phyloP scores from a whole-genome alignment of 1,139 yeast species.

The Suhomyces yuchorum region DNA sequence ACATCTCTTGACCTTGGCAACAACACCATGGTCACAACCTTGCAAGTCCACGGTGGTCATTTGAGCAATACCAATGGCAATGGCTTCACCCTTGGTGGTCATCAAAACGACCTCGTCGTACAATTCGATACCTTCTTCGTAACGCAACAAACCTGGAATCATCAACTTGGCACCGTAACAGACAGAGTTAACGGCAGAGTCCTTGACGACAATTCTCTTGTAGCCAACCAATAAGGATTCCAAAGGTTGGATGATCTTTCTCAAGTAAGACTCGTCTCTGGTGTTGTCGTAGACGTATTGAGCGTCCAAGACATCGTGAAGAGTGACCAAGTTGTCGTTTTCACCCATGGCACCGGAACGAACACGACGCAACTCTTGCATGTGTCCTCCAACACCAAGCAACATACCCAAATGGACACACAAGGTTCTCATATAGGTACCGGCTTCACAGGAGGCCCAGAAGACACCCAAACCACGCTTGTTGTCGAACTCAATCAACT shows the following conservation, averaged over 20 bases:
- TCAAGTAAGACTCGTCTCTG: constrained; percentile 91
- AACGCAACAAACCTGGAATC: constrained; percentile 98
- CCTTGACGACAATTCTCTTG: constrained; percentile 97
- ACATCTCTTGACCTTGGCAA: constrained; percentile 98
- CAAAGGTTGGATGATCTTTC: constrained; percentile 93
- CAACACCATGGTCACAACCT: constrained; percentile 97
- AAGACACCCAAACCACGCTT: constrained; percentile 96
- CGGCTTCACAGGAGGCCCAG: constrained; percentile 99
- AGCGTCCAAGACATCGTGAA: constrained; percentile 97
- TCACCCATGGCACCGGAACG: constrained; percentile 96
- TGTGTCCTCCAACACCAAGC: constrained; percentile 98
- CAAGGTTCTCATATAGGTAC: constrained; percentile 98
- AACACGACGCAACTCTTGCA: constrained; percentile 99
- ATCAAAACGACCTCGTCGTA: constrained; percentile 97
- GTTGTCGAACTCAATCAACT: constrained; percentile 92
- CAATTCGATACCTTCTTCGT: constrained; percentile 96
- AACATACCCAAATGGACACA: constrained; percentile 99
- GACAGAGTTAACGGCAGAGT: constrained; percentile 96
- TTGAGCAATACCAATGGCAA: constrained; percentile 97
- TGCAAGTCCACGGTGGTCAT: constrained; percentile 98
- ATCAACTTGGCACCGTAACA: constrained; percentile 98
- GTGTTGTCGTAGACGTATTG: constrained; percentile 98
- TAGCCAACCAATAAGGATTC: constrained; percentile 92
- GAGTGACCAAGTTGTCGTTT: constrained; percentile 87
- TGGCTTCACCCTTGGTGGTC: constrained; percentile 99